Percentiles rank a stretch among this genome's conserved stretches.
Conservation (phyloP, 768 basidiomycete species). For the Mycena amicta region DNA sequence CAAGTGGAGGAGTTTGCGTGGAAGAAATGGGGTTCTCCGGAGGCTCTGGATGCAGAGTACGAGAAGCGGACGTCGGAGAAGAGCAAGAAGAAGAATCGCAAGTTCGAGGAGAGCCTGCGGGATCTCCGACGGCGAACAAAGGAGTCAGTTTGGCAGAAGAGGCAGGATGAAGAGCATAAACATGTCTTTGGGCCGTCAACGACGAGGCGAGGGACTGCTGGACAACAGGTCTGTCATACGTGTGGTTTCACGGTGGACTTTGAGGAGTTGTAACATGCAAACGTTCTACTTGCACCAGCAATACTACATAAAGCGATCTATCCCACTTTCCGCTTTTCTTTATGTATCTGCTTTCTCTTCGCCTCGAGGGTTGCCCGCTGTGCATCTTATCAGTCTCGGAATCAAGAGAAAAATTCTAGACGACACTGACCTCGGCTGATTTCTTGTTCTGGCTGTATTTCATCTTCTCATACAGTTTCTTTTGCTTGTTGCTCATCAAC, state of each 20-base stretch:
- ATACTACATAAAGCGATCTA: too few relatives aligned
- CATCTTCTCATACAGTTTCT: constrained; percentile 92
- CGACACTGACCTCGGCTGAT: constrained; percentile 66
- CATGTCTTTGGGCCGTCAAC: constrained; percentile 76
- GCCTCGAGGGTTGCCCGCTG: constrained; percentile 66
- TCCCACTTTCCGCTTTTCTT: constrained; percentile 42
- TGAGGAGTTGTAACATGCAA: constrained; percentile 80
- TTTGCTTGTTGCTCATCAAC: constrained; percentile 95
- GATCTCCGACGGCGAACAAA: constrained; percentile 85
- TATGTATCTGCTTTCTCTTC: constrained; percentile 57
- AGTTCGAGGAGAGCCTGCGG: constrained; percentile 88
- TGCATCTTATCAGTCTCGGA: constrained; percentile 4
- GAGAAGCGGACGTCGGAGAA: constrained; percentile 78
- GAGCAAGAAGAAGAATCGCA: constrained; percentile 88
- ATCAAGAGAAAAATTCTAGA: not conserved
- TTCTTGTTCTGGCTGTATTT: constrained; percentile 83
- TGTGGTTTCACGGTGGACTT: constrained; percentile 93
- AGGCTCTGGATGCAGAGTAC: constrained; percentile 88
- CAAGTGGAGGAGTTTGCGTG: constrained; percentile 97
- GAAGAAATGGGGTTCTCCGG: constrained; percentile 97
- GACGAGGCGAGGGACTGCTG: constrained; percentile 53
- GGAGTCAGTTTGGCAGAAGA: constrained; percentile 87
- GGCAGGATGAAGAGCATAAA: constrained; percentile 85
- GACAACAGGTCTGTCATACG: constrained; percentile 77
- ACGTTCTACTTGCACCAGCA: too few relatives aligned